Evolutionary conservation across 257 asterid species (phyloP), one percentile per base, ranked within the genome.

Genomic region (Buddleja alternifolia): DNA sequence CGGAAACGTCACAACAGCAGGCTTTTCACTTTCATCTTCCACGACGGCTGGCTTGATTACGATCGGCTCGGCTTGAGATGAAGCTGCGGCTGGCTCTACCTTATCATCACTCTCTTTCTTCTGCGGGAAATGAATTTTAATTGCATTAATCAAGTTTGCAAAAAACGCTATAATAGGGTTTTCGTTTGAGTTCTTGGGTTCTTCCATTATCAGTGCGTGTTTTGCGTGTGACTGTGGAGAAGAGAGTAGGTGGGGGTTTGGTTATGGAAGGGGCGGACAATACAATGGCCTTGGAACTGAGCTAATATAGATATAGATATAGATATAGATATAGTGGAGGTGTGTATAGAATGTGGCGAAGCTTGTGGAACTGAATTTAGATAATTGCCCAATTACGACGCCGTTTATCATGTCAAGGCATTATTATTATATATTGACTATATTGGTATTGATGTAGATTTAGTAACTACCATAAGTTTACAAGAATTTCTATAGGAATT

Each of bases 131-230:
- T 88, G 92, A 53, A 75, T 63, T 58, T 86, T 84, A 65, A 88
- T 80, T 51, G 81, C 29, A 63, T 80, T 69, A 34, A 88, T 24
- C 8, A 88, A 63, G 77, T 79, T 84, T 2, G 79, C 39, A 55
- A 88, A 42, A 74, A 82, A 79, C 25, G 81, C 59, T 2, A 81
- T 7, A 11, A 88, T 6, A 11, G 96, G 96, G 70, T 88, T 82
- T 63, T 82, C 66, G 10, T 60, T 51, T 21, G 56, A 8, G 32
- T 57, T 66, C 17, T 71, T 73, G 60, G 70, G 42, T 24, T 75
- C 81, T 39, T 58, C 85, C 85, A 80, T 76, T 3, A 29, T 59
- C 45, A 7, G 12, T 40, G 12, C 41, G 44, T 8, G 50, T 37
- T 60, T 19, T 19, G 63, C 40, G 67, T 16, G 59, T 32, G 24